A percentile compares a stretch with the other conserved stretches of the same genome.
These are phyloP conservation scores for Ceratobasidium sp. DNA, from an alignment of 1,284 basidiomycete genomes.

Conservation along the genomic window DNA sequence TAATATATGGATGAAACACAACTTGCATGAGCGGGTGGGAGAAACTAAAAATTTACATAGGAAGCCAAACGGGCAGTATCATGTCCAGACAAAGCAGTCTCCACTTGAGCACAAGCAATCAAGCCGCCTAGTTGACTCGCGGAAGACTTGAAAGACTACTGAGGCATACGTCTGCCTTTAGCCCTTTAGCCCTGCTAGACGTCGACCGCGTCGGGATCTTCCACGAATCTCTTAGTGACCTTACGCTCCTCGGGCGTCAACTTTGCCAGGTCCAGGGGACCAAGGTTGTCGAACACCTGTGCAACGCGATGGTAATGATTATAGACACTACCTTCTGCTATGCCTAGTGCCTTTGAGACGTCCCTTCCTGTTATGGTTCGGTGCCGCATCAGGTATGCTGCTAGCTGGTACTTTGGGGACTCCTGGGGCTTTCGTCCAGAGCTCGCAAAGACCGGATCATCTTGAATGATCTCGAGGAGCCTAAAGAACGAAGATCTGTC, in stretches of 20 bases:
- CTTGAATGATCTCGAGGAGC: constrained; percentile 43
- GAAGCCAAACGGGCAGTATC: no score
- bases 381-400: constrained; percentile 45
- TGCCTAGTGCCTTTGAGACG: constrained; percentile 25
- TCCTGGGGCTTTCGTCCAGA: constrained; percentile 44
- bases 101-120: no score
- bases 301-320: constrained; percentile 47
- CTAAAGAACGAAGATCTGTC: constrained; percentile 46
- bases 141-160: no score
- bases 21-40: no score
- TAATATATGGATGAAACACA: no score
- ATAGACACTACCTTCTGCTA: constrained; percentile 50
- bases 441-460: constrained; percentile 48
- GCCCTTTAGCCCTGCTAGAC: no score
- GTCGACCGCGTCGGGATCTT: no score
- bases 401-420: constrained; percentile 50
- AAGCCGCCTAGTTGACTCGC: no score
- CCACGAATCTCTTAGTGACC: background rate
- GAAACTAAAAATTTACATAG: no score
- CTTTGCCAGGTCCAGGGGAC: constrained; percentile 45
- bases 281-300: constrained; percentile 46
- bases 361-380: constrained; percentile 45
- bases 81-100: no score
- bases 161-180: no score
- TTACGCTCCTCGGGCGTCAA: constrained; percentile 32